A percentile compares a stretch with the other conserved stretches of the same genome.
Conservation (phyloP, 2,329 filamentous ascomycete species). For the Trichocomaceae sp. region DNA sequence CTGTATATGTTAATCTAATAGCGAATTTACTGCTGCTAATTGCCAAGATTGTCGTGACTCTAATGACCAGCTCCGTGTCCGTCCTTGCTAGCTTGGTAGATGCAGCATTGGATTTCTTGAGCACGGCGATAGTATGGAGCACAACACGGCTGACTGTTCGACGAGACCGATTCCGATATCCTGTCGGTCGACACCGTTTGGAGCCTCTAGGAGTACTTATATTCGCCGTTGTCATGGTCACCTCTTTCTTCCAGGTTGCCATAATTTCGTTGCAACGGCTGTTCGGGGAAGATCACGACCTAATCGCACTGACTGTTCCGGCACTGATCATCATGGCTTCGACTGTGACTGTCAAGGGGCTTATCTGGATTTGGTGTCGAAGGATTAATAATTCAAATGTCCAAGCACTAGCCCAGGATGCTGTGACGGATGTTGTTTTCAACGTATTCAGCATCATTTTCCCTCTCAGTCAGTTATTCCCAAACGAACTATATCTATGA, state of each 20-base stretch:
- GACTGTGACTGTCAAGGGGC: conserved; percentile 74
- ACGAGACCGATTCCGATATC: conserved; percentile 57
- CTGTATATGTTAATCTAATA: conserved; percentile 77
- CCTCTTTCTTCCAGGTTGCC: conserved; percentile 57
- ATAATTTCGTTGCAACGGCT: conserved; percentile 55
- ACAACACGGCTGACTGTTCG: conserved; percentile 54
- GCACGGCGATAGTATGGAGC: conserved; percentile 56
- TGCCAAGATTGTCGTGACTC: conserved; percentile 69
- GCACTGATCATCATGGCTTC: conserved; percentile 73
- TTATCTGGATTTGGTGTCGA: conserved; percentile 83
- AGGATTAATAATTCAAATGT: conserved; percentile 80
- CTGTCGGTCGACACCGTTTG: conserved; percentile 56
- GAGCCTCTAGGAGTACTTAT: conserved; percentile 61
- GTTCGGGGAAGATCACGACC: conserved; percentile 51
- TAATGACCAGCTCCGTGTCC: conserved; percentile 64
- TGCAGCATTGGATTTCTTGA: conserved; percentile 60
- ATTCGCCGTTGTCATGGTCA: conserved; percentile 61
- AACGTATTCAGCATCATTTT: conserved; percentile 86
- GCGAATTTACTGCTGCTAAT: conserved; percentile 70
- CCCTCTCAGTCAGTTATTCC: conserved; percentile 50
- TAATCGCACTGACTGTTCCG: conserved; percentile 66
- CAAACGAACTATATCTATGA: neutral
- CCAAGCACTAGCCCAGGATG: conserved; percentile 66
- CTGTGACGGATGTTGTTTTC: conserved; percentile 76
- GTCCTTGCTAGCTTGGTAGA: conserved; percentile 61